A percentile compares a stretch with the other conserved stretches of the same genome.
phyloP scores from a whole-genome alignment of 371 early-diverging fungal species.

The Actinomucor elegans region DNA sequence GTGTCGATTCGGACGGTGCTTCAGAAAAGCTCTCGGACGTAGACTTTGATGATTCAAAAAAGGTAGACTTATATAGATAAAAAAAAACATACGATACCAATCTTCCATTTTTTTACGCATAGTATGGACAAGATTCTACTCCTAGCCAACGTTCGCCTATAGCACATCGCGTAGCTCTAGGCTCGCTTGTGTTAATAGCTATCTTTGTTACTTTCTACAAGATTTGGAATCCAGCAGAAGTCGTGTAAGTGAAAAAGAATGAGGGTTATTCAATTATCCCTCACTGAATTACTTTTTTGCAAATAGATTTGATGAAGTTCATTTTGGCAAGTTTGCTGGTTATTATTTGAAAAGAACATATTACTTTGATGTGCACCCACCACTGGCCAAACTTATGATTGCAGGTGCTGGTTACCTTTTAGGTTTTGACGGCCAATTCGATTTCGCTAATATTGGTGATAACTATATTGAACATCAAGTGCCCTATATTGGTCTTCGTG shows the following conservation, averaged over 20 bases:
- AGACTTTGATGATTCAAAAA: constrained; percentile 25
- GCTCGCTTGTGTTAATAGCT: background rate
- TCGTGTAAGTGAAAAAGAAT: constrained; percentile 60
- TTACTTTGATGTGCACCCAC: constrained; percentile 99
- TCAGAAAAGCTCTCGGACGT: constrained; percentile 9
- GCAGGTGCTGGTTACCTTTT: constrained; percentile 82
- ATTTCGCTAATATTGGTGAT: constrained; percentile 93
- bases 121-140: constrained; percentile 9
- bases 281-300: background rate
- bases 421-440: constrained; percentile 93
- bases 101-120: background rate
- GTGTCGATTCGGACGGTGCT: constrained; percentile 14
- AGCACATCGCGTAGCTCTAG: background rate
- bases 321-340: constrained; percentile 99
- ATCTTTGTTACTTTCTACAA: constrained; percentile 13
- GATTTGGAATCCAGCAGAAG: constrained; percentile 17
- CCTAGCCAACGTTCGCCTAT: constrained; percentile 3
- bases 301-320: constrained; percentile 89
- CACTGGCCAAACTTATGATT: constrained; percentile 96
- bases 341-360: constrained; percentile 93
- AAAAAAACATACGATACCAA: background rate
- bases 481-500: constrained; percentile 86
- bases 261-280: constrained; percentile 30
- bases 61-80: constrained; percentile 4
- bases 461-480: constrained; percentile 85